Evolutionary conservation across 1,139 yeast species (phyloP), one percentile per base, ranked within the genome.

Genomic region (Lodderomyces theae): DNA sequence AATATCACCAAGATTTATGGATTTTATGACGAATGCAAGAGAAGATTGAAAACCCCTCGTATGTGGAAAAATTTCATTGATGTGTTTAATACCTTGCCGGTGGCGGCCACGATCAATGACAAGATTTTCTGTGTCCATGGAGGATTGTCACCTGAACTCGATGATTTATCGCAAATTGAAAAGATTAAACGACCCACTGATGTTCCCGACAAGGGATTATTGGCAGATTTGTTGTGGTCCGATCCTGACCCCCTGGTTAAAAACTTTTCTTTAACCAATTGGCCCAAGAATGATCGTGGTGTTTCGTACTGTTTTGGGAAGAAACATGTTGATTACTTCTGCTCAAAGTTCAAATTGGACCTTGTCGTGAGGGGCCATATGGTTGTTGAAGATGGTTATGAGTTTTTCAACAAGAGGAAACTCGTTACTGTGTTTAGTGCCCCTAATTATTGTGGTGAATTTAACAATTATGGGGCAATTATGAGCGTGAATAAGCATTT

Each of bases 331-430:
- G 82, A 80, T 50, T 74, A 77, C 51, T 87, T 87, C 53, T 82
- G 87, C 52, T 62, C 74, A 16, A 72, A 72, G 38, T 86, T 86
- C 61, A 80, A 82, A 43, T 82, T 87, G 64, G 96, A 87, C 61
- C 66, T 87, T 52, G 76, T 87, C 49, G 89, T 85, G 24, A 69
- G 96, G 52, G 95, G 95, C 12, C 96, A 87, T 60, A 87, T 87
- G 95, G 96, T 87, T 37, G 96, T 87, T 35, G 95, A 87, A 62
- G 95, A 87, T 58, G 96, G 96, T 3, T 87, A 87, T 58, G 96
- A 87, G 58, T 87, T 87, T 56, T 87, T 86, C 61, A 82, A 84
- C 45, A 80, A 77, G 55, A 73, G 89, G 51, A 82, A 80, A 56
- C 71, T 87, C 49, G 95, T 87, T 2, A 87, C 96, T 0, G 80